Base-by-base conservation (phyloP, 257 asterid genomes). In the Nicotiana tomentosiformis region DNA sequence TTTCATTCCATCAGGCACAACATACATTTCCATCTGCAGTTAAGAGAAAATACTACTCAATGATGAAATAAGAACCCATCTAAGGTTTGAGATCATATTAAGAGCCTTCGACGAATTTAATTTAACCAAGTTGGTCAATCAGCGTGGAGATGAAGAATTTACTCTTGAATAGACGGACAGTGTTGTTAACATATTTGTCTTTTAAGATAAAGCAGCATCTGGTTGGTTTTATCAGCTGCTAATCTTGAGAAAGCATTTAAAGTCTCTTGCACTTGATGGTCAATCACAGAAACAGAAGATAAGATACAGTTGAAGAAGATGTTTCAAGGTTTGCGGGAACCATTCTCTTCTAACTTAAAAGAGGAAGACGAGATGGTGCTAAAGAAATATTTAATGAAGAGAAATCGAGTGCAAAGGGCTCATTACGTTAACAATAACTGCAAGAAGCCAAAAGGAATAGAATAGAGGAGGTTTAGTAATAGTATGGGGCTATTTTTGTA, bases 1-100 rank as follows among this genome's bases (percentile, higher is more conserved):
- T 95, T 81, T 94, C 99, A 87, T 95, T 93, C 99, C 99, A 95
- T 90, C 98, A 86, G 11, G 57, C 77, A 69, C 77, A 51, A n/a
- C 43, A 9, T 67, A 67, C 49, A 35, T 35, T 67, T 67, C 53
- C 26, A 11, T 17, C 12, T 43, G 12, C 12, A 43, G 51, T 43
- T 2, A 43, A 43, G 12, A 9, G 51, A 9, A 43, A 43, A 43
- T 43, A 43, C 51, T 43, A 9, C 51, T 43, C 58, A 53, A 53
- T 53, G 5, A 53, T 53, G 58, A 53, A 53, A 53, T 15, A 15
- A 11, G 77, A n/a, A n/a, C 56, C 18, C 32, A 39, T 26, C 39
- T 69, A 55, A 69, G 65, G 26, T 58, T 58, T 18, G 29, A 55
- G 18, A 20, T 18, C 65, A 18, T 20, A 58, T 58, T 58, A 58